These are phyloP conservation scores for Zymoseptoria brevis DNA, from an alignment of 2,329 filamentous ascomycete species.

Conservation along the genomic window DNA sequence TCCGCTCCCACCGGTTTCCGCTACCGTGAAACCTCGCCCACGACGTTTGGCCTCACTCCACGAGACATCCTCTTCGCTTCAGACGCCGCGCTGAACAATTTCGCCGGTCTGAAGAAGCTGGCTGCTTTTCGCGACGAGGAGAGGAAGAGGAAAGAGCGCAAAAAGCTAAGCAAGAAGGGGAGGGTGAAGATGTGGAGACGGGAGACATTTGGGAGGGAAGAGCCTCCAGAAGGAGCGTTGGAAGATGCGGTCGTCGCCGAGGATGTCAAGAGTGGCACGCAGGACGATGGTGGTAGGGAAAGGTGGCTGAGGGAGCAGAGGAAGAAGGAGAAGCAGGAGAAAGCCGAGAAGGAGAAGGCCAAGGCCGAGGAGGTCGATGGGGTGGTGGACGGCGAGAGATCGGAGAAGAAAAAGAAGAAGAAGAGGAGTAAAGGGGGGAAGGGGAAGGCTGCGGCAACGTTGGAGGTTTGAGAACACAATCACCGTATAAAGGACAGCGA, in stretches of 20 bases:
- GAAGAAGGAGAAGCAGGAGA: conserved; percentile 21
- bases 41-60: conserved; percentile 79
- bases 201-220: conserved; percentile 56
- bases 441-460: neutral
- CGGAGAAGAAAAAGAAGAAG: conserved; percentile 35
- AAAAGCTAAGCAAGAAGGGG: conserved; percentile 86
- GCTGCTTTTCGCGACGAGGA: conserved; percentile 79
- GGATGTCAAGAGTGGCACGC: conserved; percentile 7
- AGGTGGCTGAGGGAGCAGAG: conserved; percentile 12
- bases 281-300: conserved; percentile 23
- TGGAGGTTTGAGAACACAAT: neutral
- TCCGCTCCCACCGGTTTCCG: conserved; percentile 52
- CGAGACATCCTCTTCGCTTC: conserved; percentile 86
- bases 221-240: conserved; percentile 42
- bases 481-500: too few species aligned
- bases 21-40: conserved; percentile 89
- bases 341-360: conserved; percentile 16
- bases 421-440: conserved; percentile 22
- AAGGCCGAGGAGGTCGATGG: conserved; percentile 24
- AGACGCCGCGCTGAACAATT: conserved; percentile 80
- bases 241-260: conserved; percentile 23
- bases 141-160: conserved; percentile 84
- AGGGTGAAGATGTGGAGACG: conserved; percentile 77
- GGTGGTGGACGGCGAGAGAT: conserved; percentile 33
- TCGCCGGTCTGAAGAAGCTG: conserved; percentile 88